phyloP scores from a whole-genome alignment of 2,329 filamentous ascomycete species.

The Aspergillus aculeatus region DNA sequence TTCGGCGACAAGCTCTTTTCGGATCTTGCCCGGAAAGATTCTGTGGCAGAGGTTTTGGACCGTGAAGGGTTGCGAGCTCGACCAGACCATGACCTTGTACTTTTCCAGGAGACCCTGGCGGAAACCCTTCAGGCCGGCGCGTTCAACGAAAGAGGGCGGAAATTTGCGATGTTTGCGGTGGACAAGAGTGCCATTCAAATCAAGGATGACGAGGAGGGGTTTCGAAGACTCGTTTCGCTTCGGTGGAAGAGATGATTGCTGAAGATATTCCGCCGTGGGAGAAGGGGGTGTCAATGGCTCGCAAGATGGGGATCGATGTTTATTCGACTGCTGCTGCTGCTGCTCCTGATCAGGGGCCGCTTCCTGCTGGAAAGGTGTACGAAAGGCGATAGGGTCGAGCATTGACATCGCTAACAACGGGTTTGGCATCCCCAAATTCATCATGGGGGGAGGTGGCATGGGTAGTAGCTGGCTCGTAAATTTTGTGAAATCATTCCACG shows the following conservation, averaged over 20 bases:
- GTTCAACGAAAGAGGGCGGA: conserved; percentile 59
- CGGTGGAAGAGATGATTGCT: conserved; percentile 50
- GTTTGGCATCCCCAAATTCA: conserved; percentile 15
- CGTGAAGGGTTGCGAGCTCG: conserved; percentile 74
- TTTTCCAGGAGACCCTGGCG: conserved; percentile 70
- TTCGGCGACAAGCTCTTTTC: conserved; percentile 60
- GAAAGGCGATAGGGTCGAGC: conserved; percentile 9
- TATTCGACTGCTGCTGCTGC: not conserved
- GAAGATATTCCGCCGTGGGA: conserved; percentile 62
- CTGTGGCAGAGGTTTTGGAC: conserved; percentile 59
- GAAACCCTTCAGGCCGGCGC: conserved; percentile 69
- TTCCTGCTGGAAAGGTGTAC: conserved; percentile 6
- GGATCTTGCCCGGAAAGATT: conserved; percentile 60
- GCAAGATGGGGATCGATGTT: not conserved
- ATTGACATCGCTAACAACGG: conserved; percentile 9
- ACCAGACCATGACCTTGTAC: conserved; percentile 86
- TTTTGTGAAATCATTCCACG: conserved; percentile 12
- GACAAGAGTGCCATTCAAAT: conserved; percentile 90
- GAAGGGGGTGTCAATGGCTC: conserved; percentile 45
- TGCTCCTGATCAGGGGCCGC: not conserved
- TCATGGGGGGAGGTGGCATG: conserved; percentile 12
- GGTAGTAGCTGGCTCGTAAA: conserved; percentile 11
- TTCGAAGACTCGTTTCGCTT: conserved; percentile 49
- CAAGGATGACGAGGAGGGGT: conserved; percentile 76
- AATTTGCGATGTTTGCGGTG: conserved; percentile 59